Conservation (phyloP, 208 protist genomes). For the Trypanosoma lewisi region DNA sequence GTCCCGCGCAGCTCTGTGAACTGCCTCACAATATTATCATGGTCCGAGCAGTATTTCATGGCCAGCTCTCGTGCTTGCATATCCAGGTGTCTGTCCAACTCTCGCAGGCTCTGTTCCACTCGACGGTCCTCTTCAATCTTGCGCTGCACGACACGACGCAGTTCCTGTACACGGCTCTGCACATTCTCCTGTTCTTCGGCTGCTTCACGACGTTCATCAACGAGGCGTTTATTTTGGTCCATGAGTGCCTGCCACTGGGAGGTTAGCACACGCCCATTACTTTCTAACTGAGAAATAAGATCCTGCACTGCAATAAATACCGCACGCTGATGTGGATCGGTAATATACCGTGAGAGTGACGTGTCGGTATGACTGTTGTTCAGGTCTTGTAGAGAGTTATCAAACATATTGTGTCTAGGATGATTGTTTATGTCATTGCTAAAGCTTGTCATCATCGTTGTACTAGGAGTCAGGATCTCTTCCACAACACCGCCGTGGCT, state of each 20-base stretch:
- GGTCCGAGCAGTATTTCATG: slow-evolving; percentile 75
- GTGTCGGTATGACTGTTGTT: slow-evolving; percentile 25
- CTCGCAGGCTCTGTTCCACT: slow-evolving; percentile 68
- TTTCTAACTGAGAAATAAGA: slow-evolving; percentile 27
- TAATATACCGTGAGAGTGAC: slow-evolving; percentile 15
- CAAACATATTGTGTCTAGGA: slow-evolving; percentile 17
- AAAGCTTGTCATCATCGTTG: neutral
- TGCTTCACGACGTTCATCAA: slow-evolving; percentile 21
- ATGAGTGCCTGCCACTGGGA: slow-evolving; percentile 50
- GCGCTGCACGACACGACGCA: slow-evolving; percentile 65
- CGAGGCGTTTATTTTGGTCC: slow-evolving; percentile 48
- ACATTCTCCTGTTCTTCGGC: slow-evolving; percentile 48
- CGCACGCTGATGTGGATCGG: slow-evolving; percentile 7
- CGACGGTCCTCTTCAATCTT: slow-evolving; percentile 75
- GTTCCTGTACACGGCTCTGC: slow-evolving; percentile 60
- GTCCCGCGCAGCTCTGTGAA: slow-evolving; percentile 65
- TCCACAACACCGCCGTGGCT: slow-evolving; percentile 42
- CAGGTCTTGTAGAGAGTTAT: slow-evolving; percentile 33
- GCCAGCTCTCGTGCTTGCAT: slow-evolving; percentile 79
- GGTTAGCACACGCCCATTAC: slow-evolving; percentile 21
- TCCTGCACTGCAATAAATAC: slow-evolving; percentile 24
- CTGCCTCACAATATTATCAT: slow-evolving; percentile 68
- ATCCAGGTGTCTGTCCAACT: slow-evolving; percentile 70
- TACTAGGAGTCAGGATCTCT: slow-evolving; percentile 5
- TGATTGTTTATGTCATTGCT: neutral